Percentiles rank a stretch among this genome's conserved stretches.
These are phyloP conservation scores for Aspergillus fructus DNA, from an alignment of 2,329 filamentous ascomycete species.

Conservation along the genomic window DNA sequence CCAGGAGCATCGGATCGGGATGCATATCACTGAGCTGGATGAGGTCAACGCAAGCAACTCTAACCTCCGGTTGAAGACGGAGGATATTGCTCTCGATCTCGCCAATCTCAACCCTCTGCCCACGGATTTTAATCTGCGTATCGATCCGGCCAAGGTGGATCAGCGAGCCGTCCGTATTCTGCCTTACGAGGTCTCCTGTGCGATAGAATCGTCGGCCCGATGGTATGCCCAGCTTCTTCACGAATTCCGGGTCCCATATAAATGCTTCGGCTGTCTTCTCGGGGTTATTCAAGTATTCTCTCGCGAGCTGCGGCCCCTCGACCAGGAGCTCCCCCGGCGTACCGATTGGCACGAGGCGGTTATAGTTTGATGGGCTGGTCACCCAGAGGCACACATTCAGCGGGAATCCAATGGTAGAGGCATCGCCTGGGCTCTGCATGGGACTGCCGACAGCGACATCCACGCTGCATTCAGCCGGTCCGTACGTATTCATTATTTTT, in stretches of 20 bases:
- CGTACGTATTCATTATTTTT: neutral
- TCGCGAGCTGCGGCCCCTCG: neutral
- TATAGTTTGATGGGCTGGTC: neutral
- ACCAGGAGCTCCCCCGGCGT: neutral
- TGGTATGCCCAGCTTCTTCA: neutral
- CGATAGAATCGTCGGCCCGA: constrained; percentile 43
- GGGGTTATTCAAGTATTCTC: neutral
- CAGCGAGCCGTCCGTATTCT: constrained; percentile 1
- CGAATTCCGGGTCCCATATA: constrained; percentile 18
- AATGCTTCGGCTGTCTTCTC: constrained; percentile 12
- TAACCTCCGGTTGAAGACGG: neutral
- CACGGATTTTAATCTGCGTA: constrained; percentile 8
- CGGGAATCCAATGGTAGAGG: neutral
- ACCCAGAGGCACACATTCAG: neutral
- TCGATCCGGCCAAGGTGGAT: constrained; percentile 7
- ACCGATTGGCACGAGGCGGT: neutral
- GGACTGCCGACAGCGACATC: neutral
- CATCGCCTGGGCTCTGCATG: neutral
- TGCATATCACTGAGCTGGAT: neutral
- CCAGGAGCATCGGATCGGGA: neutral
- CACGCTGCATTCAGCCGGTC: neutral
- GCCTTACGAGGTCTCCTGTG: constrained; percentile 2
- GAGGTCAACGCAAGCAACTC: neutral
- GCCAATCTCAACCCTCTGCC: constrained; percentile 5
- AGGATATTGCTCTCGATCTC: constrained; percentile 3